A percentile compares a stretch with the other conserved stretches of the same genome.
phyloP scores from a whole-genome alignment of 805 yeast genomes.

The Maudiozyma saulgeensis region DNA sequence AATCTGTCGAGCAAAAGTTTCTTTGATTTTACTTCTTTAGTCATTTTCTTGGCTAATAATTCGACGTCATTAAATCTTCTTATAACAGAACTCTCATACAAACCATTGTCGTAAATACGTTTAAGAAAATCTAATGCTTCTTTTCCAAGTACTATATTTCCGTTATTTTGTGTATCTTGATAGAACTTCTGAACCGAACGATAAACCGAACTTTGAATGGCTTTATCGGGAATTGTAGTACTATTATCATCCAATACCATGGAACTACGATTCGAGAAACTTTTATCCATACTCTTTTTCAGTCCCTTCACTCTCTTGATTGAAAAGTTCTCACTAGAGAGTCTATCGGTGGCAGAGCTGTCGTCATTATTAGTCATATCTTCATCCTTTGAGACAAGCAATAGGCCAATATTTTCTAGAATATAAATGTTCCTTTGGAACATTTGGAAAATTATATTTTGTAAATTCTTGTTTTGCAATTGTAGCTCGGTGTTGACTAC shows the following conservation, averaged over 20 bases:
- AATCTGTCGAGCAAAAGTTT: slow-evolving; percentile 21
- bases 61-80: slow-evolving; percentile 86
- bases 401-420: slow-evolving; percentile 68
- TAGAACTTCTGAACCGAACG: slow-evolving; percentile 17
- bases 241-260: slow-evolving; percentile 20
- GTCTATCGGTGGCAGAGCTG: background rate
- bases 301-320: slow-evolving; percentile 77
- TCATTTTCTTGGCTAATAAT: slow-evolving; percentile 72
- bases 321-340: slow-evolving; percentile 25
- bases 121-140: slow-evolving; percentile 7
- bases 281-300: slow-evolving; percentile 36
- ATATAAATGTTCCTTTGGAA: slow-evolving; percentile 45
- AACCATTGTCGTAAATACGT: slow-evolving; percentile 20
- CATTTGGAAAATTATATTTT: slow-evolving; percentile 22
- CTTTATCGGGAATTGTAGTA: slow-evolving; percentile 11
- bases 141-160: background rate
- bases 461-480: background rate
- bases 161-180: background rate
- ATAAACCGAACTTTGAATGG: slow-evolving; percentile 42
- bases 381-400: slow-evolving; percentile 22
- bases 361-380: too few species aligned
- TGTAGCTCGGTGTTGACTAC: too few species aligned
- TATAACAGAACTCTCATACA: slow-evolving; percentile 39
- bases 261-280: slow-evolving; percentile 26
- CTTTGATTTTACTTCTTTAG: slow-evolving; percentile 42